A percentile compares a stretch with the other conserved stretches of the same genome.
Conservation (phyloP, 305 asterid species). For the Solanum hybrid region DNA sequence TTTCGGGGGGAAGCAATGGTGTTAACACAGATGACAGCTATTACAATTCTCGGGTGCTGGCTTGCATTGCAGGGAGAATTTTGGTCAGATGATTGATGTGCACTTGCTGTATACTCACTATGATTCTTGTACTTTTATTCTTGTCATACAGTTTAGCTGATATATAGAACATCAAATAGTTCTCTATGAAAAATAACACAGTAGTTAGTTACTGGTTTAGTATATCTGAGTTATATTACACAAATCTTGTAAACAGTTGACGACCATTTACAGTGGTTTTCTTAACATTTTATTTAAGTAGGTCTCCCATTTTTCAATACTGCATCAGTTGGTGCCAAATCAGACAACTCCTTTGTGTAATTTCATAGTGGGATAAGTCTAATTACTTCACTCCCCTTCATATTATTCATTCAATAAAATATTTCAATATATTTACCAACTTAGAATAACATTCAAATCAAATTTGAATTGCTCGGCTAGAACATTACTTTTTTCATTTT, state of each 20-base stretch:
- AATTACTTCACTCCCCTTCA: not conserved
- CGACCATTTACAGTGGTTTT: not conserved
- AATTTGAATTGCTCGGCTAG: not conserved
- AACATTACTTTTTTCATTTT: not conserved
- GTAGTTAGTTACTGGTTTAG: not conserved
- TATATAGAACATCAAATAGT: not conserved
- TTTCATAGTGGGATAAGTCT: not conserved
- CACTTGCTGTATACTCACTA: not conserved
- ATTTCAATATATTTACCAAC: not conserved
- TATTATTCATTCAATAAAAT: not conserved
- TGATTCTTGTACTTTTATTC: not conserved
- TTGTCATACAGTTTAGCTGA: not conserved
- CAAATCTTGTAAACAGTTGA: not conserved
- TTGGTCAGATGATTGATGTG: not conserved
- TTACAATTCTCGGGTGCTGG: not conserved
- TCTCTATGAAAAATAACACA: not conserved
- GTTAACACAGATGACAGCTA: not conserved
- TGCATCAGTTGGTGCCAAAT: not conserved
- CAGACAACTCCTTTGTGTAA: not conserved
- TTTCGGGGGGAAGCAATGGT: not conserved
- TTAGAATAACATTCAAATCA: not conserved
- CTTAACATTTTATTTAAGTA: not conserved
- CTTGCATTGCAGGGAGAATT: not conserved
- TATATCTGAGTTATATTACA: not conserved
- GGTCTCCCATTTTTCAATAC: not conserved